Evolutionary conservation across 2,329 filamentous ascomycete species (phyloP), one percentile per base, ranked within the genome.

Genomic region (Hypoxylon sp.): DNA sequence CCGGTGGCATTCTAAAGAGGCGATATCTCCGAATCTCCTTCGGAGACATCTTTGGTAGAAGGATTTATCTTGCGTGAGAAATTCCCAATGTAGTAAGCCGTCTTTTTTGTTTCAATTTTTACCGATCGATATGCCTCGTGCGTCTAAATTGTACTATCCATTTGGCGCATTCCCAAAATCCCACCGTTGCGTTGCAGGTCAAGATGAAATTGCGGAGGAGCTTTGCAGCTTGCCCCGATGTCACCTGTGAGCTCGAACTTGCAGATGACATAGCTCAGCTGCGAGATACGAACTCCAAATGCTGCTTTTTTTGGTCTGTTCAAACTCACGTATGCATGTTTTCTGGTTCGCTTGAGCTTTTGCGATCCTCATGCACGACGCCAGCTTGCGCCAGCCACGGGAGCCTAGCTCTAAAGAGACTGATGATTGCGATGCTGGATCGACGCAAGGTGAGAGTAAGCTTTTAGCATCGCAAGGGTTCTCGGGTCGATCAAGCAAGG

Each of bases 161-260:
- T 67, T 66, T 51, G 61, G 49, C 58, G 64, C 59, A 51, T 60
- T 69, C 62, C 60, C 25, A 65, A 34, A 63, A 62, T 65, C 61
- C 51, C 43, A 68, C 56, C 46, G 68, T 70, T 72, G 66, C 65
- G 65, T 71, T 73, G 73, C 56, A 66, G 63, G 56, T 56, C 17
- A 14, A 49, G 38, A 63, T 58, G 67, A 76, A 69, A 72, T 71
- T 74, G 65, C 62, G 59, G 69, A 73, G 69, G 73, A 63, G 66
- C 66, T 65, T 62, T 72, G 72, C 71, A 72, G 70, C 53, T 68
- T 58, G 66, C 67, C 66, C 63, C 69, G 57, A 75, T 74, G 72
- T 68, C 36, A 75, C 75, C 38, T 68, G 45, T 32, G 63, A 61
- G 45, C 53, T 60, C 49, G 58, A 36, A 36, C 46, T 53, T 70